Evolutionary conservation across 2,329 filamentous ascomycete genomes (phyloP).

Genomic region (Blastomyces gilchristii): DNA sequence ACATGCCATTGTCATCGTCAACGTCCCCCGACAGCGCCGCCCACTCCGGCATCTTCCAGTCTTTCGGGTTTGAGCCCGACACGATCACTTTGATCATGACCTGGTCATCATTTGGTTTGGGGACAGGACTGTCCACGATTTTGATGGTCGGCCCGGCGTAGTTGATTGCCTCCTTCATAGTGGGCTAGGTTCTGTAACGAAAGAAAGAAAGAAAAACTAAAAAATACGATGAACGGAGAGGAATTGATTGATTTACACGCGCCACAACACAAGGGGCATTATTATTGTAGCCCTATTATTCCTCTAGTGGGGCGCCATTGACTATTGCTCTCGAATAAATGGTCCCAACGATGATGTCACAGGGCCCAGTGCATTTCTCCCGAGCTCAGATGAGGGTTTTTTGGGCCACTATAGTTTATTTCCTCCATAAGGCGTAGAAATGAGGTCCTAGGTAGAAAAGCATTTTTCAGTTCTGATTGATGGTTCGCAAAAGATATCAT

Average conservation of each 20-base stretch:
- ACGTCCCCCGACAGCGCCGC: neutral
- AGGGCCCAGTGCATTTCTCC: neutral
- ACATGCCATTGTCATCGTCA: neutral
- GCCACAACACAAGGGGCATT: neutral
- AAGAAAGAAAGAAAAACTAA: neutral
- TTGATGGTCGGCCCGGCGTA: conserved; percentile 23
- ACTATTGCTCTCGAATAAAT: neutral
- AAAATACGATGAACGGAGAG: neutral
- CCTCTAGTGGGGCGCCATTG: neutral
- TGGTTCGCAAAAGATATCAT: too few species aligned
- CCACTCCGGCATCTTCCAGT: conserved; percentile 31
- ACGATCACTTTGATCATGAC: conserved; percentile 35
- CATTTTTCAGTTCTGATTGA: too few species aligned
- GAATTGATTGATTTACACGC: neutral
- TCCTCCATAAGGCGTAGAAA: too few species aligned
- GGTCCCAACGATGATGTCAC: neutral
- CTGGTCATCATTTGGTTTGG: conserved; percentile 28
- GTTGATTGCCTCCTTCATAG: neutral
- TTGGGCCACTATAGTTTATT: too few species aligned
- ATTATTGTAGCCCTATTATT: neutral
- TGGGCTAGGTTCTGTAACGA: too few species aligned
- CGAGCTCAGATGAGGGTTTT: too few species aligned
- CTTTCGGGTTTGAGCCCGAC: conserved; percentile 39
- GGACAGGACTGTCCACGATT: conserved; percentile 35
- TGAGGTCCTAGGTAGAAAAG: too few species aligned